phyloP scores from a whole-genome alignment of 176 grass and related monocot species.

The Aegilops speltoides region DNA sequence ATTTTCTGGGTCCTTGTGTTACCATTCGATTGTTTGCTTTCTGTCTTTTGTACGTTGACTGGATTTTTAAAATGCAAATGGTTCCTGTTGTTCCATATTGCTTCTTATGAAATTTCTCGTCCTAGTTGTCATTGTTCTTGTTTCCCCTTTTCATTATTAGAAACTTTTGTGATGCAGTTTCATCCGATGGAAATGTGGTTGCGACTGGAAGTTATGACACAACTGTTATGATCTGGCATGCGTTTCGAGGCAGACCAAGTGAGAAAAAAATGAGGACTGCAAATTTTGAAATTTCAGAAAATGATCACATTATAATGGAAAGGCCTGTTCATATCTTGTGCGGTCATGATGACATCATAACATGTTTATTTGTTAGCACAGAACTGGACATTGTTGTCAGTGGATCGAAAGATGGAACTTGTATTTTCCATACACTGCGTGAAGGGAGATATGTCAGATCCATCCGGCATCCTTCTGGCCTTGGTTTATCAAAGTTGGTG shows the following conservation, averaged over 20 bases:
- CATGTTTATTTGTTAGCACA: slow-evolving; percentile 90
- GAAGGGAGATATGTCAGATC: slow-evolving; percentile 82
- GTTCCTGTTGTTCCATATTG: background rate
- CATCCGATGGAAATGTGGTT: slow-evolving; percentile 81
- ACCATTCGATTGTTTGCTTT: background rate
- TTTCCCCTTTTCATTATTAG: background rate
- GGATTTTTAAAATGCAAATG: slow-evolving; percentile 1
- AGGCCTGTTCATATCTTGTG: slow-evolving; percentile 94
- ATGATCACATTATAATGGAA: slow-evolving; percentile 77
- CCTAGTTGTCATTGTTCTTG: background rate
- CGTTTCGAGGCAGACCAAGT: slow-evolving; percentile 68
- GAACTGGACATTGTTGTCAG: slow-evolving; percentile 94
- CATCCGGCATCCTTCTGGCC: slow-evolving; percentile 70
- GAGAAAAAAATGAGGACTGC: slow-evolving; percentile 56
- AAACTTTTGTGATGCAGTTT: slow-evolving; percentile 59
- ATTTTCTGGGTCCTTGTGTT: background rate
- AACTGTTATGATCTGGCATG: slow-evolving; percentile 97
- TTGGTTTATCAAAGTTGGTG: slow-evolving; percentile 73
- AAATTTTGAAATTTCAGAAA: slow-evolving; percentile 58
- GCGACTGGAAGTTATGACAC: slow-evolving; percentile 98
- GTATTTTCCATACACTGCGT: slow-evolving; percentile 90
- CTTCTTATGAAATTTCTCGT: background rate
- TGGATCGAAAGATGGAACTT: slow-evolving; percentile 98
- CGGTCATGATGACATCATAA: slow-evolving; percentile 95
- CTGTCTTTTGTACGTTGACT: slow-evolving; percentile 1